Conservation (phyloP, 495 filamentous ascomycete species). For the Parmelia sp. region DNA sequence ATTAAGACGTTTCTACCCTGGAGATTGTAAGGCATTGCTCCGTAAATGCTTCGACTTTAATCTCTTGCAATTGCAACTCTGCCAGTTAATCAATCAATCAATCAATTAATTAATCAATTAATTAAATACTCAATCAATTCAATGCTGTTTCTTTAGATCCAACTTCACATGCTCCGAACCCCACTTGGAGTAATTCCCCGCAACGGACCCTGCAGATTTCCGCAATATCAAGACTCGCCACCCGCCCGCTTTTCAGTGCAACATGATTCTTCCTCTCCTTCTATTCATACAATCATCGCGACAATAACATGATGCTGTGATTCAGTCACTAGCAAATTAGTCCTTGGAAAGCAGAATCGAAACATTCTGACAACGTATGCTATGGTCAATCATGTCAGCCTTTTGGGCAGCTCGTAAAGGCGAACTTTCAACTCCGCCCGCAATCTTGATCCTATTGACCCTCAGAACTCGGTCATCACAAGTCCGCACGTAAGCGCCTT, state of each 20-base stretch:
- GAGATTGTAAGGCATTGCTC: conserved; percentile 55
- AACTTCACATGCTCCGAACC: not conserved
- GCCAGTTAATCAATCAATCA: no score
- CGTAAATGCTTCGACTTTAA: not conserved
- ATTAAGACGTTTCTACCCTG: conserved; percentile 59
- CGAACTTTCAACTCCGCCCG: conserved; percentile 16
- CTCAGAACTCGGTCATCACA: conserved; percentile 20
- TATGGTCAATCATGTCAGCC: conserved; percentile 14
- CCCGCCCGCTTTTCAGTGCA: not conserved
- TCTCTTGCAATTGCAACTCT: not conserved
- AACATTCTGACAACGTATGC: not conserved
- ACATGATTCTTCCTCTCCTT: not conserved
- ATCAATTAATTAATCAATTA: no score
- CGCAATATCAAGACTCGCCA: not conserved
- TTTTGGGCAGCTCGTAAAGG: conserved; percentile 15
- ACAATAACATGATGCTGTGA: not conserved
- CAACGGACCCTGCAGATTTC: conserved; percentile 1
- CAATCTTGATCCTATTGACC: conserved; percentile 21
- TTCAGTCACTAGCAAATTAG: not conserved
- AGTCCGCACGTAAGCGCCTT: conserved; percentile 21
- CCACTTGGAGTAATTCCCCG: not conserved
- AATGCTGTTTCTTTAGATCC: not conserved
- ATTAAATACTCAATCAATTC: no score
- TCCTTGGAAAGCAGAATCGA: not conserved
- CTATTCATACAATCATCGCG: not conserved